A percentile compares a stretch with the other conserved stretches of the same genome.
phyloP scores from a whole-genome alignment of 1,284 basidiomycete genomes.

The Cryptococcus sp. region DNA sequence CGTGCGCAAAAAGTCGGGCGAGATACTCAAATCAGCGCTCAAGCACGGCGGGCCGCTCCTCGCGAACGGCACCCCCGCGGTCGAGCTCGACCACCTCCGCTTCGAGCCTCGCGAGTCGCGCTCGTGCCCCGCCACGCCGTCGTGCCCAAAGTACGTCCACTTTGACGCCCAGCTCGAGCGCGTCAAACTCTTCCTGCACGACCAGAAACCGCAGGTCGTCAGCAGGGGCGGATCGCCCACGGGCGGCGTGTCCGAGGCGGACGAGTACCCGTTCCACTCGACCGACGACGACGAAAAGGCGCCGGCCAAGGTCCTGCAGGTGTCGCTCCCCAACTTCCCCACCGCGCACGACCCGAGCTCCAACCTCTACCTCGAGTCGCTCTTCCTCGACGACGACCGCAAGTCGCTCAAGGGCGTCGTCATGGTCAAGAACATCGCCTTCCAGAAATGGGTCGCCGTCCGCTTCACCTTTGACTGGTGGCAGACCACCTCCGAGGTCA shows the following conservation, averaged over 20 bases:
- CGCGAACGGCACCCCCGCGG: constrained; percentile 32
- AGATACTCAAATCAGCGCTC: constrained; percentile 86
- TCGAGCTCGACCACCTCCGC: constrained; percentile 50
- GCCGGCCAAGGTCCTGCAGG: constrained; percentile 46
- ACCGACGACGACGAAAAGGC: constrained; percentile 52
- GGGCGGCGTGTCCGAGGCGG: constrained; percentile 72
- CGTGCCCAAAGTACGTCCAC: constrained; percentile 75
- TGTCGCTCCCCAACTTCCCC: constrained; percentile 57
- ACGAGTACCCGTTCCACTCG: constrained; percentile 55
- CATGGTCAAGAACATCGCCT: constrained; percentile 79
- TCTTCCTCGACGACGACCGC: constrained; percentile 61
- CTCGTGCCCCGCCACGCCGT: constrained; percentile 69
- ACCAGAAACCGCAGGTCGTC: constrained; percentile 90
- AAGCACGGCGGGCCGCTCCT: constrained; percentile 61
- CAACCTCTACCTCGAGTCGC: constrained; percentile 56
- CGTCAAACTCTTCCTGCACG: constrained; percentile 87
- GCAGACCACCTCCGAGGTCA: constrained; percentile 93
- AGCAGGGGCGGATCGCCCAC: constrained; percentile 85
- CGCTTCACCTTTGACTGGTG: constrained; percentile 92
- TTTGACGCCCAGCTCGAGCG: constrained; percentile 84
- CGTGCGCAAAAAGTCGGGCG: constrained; percentile 74
- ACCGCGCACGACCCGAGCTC: constrained; percentile 49
- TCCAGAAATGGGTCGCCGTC: constrained; percentile 80
- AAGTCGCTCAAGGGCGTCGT: constrained; percentile 65
- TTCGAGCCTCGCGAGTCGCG: constrained; percentile 54